These are phyloP conservation scores for Lasiosphaeriaceae sp. DNA, from an alignment of 495 filamentous ascomycete genomes.

Conservation along the genomic window DNA sequence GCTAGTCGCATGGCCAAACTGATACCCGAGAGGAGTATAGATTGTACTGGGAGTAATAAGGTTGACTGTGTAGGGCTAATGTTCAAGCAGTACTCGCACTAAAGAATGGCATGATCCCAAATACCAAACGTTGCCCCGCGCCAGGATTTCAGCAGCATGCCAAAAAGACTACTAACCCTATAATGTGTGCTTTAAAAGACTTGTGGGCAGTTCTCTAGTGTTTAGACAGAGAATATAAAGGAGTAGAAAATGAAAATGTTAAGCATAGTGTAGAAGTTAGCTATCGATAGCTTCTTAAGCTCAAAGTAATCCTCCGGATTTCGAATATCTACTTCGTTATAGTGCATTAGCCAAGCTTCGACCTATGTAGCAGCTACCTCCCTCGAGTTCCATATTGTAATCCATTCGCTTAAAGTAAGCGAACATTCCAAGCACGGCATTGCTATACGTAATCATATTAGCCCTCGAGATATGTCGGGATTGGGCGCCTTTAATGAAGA, in stretches of 20 bases:
- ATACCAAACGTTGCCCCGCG: conserved; percentile 58
- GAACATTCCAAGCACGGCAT: conserved; percentile 22
- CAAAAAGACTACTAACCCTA: conserved; percentile 60
- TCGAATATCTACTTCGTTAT: conserved; percentile 48
- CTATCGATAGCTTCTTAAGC: conserved; percentile 56
- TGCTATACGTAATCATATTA: conserved; percentile 22
- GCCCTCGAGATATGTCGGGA: conserved; percentile 13
- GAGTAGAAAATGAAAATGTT: conserved; percentile 63
- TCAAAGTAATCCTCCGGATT: conserved; percentile 53
- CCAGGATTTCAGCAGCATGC: conserved; percentile 62
- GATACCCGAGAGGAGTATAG: conserved; percentile 43
- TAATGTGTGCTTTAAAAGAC: conserved; percentile 68
- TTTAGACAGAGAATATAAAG: conserved; percentile 65
- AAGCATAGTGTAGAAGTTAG: conserved; percentile 52
- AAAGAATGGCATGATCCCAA: conserved; percentile 67
- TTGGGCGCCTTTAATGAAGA: conserved; percentile 45
- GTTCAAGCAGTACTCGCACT: conserved; percentile 58
- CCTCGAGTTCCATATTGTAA: conserved; percentile 60
- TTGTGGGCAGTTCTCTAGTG: conserved; percentile 57
- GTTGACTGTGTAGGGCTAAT: conserved; percentile 22
- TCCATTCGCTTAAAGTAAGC: conserved; percentile 34
- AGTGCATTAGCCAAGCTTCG: conserved; percentile 56
- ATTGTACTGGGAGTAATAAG: conserved; percentile 40
- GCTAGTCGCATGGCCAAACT: conserved; percentile 21
- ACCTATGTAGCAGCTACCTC: conserved; percentile 58